Evolutionary conservation across 2,329 filamentous ascomycete species (phyloP).

Genomic region (Xylariaceae sp.): DNA sequence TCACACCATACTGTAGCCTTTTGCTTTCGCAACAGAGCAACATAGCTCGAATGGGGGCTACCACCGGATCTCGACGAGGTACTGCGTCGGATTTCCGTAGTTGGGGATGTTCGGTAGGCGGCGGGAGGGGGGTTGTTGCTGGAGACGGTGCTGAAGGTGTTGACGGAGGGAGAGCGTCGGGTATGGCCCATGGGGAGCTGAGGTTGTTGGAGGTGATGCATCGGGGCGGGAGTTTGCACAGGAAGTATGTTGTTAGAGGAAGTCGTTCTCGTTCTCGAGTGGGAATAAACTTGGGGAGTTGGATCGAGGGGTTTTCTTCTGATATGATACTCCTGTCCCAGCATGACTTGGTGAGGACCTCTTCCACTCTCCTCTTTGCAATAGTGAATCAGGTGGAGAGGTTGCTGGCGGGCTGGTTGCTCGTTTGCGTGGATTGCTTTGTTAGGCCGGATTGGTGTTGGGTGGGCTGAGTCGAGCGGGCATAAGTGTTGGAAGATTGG

Average conservation of each 20-base stretch:
- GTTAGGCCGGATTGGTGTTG: slow-evolving; percentile 24
- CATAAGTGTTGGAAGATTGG: slow-evolving; percentile 22
- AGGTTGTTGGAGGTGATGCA: slow-evolving; percentile 40
- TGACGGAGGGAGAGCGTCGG: slow-evolving; percentile 65
- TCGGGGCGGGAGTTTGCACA: slow-evolving; percentile 33
- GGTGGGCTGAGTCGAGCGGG: slow-evolving; percentile 17
- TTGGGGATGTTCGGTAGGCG: slow-evolving; percentile 59
- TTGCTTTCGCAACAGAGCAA: slow-evolving; percentile 93
- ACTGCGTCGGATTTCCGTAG: slow-evolving; percentile 69
- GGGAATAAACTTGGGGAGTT: slow-evolving; percentile 46
- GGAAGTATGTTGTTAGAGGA: slow-evolving; percentile 59
- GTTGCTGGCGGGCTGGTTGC: slow-evolving; percentile 22
- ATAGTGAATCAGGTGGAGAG: slow-evolving; percentile 16
- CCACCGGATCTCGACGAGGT: slow-evolving; percentile 76
- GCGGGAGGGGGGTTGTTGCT: slow-evolving; percentile 66
- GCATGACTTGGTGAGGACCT: slow-evolving; percentile 29
- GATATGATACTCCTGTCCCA: slow-evolving; percentile 36
- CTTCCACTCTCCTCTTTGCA: slow-evolving; percentile 4
- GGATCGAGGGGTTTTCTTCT: slow-evolving; percentile 36
- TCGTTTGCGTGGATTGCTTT: slow-evolving; percentile 20
- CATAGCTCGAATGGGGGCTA: slow-evolving; percentile 73
- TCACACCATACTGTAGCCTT: slow-evolving; percentile 99
- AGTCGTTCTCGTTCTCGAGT: slow-evolving; percentile 59
- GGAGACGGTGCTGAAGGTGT: slow-evolving; percentile 72
- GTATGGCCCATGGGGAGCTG: slow-evolving; percentile 41